Base-by-base conservation (phyloP, 2,329 filamentous ascomycete species). In the Ophiostoma populinum region DNA sequence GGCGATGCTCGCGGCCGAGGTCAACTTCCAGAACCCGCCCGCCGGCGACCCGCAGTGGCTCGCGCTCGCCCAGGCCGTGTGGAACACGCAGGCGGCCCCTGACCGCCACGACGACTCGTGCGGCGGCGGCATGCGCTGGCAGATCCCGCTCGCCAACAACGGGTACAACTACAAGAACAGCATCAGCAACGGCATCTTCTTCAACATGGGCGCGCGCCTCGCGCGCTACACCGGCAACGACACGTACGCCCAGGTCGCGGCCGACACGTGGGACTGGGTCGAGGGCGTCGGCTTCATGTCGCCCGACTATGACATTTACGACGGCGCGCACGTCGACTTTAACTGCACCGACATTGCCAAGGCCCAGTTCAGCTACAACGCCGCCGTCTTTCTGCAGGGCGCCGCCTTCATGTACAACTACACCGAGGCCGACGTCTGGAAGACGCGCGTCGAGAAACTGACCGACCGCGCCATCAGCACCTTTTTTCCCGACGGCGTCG, bases 61-160 rank as follows among this genome's bases (percentile, higher is more conserved):
- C 11, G 70, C 73, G 5, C 65, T 90, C 11, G 80, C 76, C 2
- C 74, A 85, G 51, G 79, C 75, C 32, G 78, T 83, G 19, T 92
- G 87, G 59, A 82, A 90, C 52, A 76, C 73, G 2, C 80, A 87
- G 49, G 73, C 71, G 3, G 59, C 62, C 22, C 36, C 42, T 1
- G 38, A 39, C 30, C 38, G 42, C 12, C 70, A 80, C 31, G 90
- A 80, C 82, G 77, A 85, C 43, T 60, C 54, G 1, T 92, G 82
- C 46, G 65, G 63, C 16, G 82, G 82, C 26, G 83, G 82, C 7
- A 53, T 90, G 35, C 69, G 79, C 42, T 87, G 80, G 80, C 83
- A 92, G 55, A 83, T 92, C 33, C 87, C 80, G 50, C 63, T 70
- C 1, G 82, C 80, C 59, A 90, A 92, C 50, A 72, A 67, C 27